These are phyloP conservation scores for Pilobolus umbonatus DNA, from an alignment of 192 early-diverging fungal species.

Conservation along the genomic window DNA sequence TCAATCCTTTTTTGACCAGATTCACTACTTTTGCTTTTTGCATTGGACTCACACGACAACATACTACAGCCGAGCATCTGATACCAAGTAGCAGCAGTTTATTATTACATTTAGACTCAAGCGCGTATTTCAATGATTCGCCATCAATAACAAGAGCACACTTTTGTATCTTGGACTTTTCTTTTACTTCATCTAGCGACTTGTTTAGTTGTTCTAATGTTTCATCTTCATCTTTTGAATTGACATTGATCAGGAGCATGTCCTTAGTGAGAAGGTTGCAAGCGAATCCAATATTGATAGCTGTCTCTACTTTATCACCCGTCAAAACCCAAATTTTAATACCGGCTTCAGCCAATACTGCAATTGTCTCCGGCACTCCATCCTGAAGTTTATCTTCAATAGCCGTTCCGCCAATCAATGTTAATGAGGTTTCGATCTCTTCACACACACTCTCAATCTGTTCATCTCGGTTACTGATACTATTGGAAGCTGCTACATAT, in stretches of 20 bases:
- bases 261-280: conserved; percentile 59
- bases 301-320: conserved; percentile 77
- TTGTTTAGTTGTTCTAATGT: conserved; percentile 54
- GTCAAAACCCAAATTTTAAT: conserved; percentile 82
- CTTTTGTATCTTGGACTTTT: conserved; percentile 11
- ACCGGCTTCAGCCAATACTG: conserved; percentile 54
- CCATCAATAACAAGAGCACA: conserved; percentile 71
- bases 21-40: conserved; percentile 75
- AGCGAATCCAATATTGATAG: conserved; percentile 76
- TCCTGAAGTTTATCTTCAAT: conserved; percentile 80
- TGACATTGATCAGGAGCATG: conserved; percentile 56
- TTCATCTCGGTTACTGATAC: conserved; percentile 55
- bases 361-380: conserved; percentile 71
- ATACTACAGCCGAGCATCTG: conserved; percentile 61
- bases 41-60: conserved; percentile 72
- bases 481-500: conserved; percentile 47
- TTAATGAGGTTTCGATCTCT: conserved; percentile 56
- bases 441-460: conserved; percentile 50
- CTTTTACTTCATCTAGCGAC: conserved; percentile 17
- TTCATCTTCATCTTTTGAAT: conserved; percentile 34
- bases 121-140: conserved; percentile 47
- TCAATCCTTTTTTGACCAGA: conserved; percentile 58
- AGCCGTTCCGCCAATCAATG: conserved; percentile 67
- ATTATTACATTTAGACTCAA: conserved; percentile 45
- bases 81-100: conserved; percentile 47